Conservation (phyloP, 441 rosid genomes). For the Metrosideros polymorpha region DNA sequence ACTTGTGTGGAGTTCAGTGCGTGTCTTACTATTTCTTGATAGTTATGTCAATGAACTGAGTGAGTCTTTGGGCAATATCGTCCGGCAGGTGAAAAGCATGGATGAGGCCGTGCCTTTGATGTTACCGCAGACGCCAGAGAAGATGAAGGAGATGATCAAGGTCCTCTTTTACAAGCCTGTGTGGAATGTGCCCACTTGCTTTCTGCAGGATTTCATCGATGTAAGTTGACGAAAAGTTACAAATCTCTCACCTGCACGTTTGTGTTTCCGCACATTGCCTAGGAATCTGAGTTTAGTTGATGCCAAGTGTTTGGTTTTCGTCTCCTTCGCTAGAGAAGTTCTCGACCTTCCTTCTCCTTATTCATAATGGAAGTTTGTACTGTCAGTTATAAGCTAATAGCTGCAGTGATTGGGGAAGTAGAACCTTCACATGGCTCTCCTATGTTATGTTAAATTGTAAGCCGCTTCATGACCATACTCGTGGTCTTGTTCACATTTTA, state of each 20-base stretch:
- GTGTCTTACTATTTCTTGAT: background rate
- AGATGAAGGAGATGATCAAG: conserved; percentile 27
- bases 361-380: background rate
- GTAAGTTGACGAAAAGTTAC: conserved; percentile 14
- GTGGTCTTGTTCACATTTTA: background rate
- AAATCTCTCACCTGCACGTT: background rate
- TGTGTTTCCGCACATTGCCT: background rate
- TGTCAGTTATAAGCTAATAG: background rate
- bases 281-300: background rate
- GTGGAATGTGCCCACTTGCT: conserved; percentile 42
- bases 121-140: conserved; percentile 50
- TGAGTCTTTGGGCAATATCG: background rate
- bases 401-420: background rate
- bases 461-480: too few relatives aligned
- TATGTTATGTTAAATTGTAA: background rate
- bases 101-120: conserved; percentile 44
- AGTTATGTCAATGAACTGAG: background rate
- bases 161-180: conserved; percentile 44
- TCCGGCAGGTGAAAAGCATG: conserved; percentile 20
- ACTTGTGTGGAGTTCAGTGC: background rate
- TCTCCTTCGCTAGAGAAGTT: background rate
- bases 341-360: background rate
- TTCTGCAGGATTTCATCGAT: conserved; percentile 49
- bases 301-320: background rate
- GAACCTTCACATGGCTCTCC: background rate